A percentile compares a stretch with the other conserved stretches of the same genome.
Conservation (phyloP, 768 basidiomycete species). For the Mycena chlorophos region DNA sequence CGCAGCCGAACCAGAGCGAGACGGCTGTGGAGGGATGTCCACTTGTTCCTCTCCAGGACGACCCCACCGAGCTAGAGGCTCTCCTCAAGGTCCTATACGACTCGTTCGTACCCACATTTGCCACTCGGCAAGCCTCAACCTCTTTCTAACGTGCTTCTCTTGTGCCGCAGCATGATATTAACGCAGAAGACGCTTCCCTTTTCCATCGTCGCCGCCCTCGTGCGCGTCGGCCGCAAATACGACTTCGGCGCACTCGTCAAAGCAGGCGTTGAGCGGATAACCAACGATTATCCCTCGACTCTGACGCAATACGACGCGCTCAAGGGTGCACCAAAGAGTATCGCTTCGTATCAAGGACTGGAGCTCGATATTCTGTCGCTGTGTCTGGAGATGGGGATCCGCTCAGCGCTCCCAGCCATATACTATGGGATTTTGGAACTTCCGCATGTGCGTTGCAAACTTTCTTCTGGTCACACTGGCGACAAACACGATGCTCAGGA, state of each 20-base stretch:
- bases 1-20: neutral
- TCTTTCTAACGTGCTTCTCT: too few relatives aligned
- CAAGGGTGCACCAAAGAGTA: too few relatives aligned
- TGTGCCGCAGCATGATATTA: too few relatives aligned
- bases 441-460: neutral
- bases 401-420: conserved; percentile 3
- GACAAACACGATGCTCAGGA: neutral
- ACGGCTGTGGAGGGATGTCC: neutral
- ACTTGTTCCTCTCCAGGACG: neutral
- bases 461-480: neutral
- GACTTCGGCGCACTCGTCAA: neutral
- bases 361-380: neutral
- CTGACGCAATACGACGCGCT: neutral
- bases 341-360: too few relatives aligned
- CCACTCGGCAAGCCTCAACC: too few relatives aligned
- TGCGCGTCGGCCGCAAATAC: conserved; percentile 11
- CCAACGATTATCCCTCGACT: neutral
- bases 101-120: too few relatives aligned
- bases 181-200: too few relatives aligned
- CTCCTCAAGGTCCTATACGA: neutral
- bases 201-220: neutral
- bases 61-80: neutral
- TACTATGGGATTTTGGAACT: neutral
- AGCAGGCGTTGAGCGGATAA: neutral
- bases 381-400: conserved; percentile 3